These are phyloP conservation scores for Lipomyces sp. DNA, from an alignment of 805 yeast species.

Conservation along the genomic window DNA sequence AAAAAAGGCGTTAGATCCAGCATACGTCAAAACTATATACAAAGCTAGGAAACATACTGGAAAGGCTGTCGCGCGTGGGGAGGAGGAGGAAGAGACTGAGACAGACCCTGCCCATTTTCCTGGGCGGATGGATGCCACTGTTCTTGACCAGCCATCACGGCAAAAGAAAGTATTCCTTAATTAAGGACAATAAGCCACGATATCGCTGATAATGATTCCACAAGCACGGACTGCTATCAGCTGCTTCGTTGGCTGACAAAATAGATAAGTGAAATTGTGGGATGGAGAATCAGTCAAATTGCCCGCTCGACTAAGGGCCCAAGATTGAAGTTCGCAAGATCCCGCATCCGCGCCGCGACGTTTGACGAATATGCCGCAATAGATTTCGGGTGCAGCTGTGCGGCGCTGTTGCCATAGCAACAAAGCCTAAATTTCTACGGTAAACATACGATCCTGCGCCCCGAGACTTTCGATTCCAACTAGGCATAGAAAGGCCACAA, in stretches of 20 bases:
- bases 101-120: constrained; percentile 32
- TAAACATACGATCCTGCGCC: background rate
- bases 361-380: background rate
- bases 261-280: background rate
- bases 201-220: background rate
- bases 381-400: background rate
- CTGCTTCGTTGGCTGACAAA: background rate
- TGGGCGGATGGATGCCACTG: constrained; percentile 35
- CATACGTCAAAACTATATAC: background rate
- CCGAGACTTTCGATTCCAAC: background rate
- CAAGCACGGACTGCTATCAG: background rate
- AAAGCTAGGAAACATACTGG: constrained; percentile 35
- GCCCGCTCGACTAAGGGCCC: background rate
- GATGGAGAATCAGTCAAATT: background rate
- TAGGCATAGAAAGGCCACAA: background rate
- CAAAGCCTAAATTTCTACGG: background rate
- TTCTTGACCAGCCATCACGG: constrained; percentile 28
- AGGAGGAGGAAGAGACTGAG: constrained; percentile 33
- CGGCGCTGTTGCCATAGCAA: constrained; percentile 5
- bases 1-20: constrained; percentile 4
- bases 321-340: constrained; percentile 3
- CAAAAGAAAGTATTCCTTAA: background rate
- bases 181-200: background rate
- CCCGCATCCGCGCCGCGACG: background rate
- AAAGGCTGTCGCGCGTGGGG: constrained; percentile 43